Conservation (phyloP, 176 grass and related monocot genomes). For the Microstegium vimineum region DNA sequence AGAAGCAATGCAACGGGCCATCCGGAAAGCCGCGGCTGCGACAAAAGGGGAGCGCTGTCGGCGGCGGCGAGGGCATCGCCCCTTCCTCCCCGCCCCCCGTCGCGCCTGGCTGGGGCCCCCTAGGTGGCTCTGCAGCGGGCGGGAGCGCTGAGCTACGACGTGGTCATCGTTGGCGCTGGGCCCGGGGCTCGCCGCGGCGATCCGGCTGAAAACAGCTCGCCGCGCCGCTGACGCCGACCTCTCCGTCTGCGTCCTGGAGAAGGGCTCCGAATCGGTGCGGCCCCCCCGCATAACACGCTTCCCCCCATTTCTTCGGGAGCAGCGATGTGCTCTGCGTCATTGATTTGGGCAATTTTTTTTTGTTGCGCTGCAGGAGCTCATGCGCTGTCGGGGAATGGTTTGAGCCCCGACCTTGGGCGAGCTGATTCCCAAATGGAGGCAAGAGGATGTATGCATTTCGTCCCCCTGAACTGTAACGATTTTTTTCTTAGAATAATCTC, state of each 20-base stretch:
- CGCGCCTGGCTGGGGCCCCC: no score
- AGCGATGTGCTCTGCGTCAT: background rate
- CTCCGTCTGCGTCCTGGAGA: slow-evolving; percentile 89
- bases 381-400: slow-evolving; percentile 91
- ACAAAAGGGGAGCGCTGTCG: slow-evolving; percentile 2
- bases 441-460: slow-evolving; percentile 64
- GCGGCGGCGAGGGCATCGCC: background rate
- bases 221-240: slow-evolving; percentile 64
- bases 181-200: slow-evolving; percentile 77
- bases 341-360: background rate
- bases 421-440: slow-evolving; percentile 75
- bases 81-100: background rate
- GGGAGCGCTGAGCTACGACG: slow-evolving; percentile 83
- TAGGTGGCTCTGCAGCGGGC: slow-evolving; percentile 39
- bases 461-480: slow-evolving; percentile 1
- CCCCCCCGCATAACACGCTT: background rate
- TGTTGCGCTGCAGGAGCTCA: slow-evolving; percentile 57
- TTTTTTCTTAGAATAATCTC: background rate
- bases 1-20: slow-evolving; percentile 31
- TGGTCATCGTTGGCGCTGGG: slow-evolving; percentile 78
- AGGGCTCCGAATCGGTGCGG: slow-evolving; percentile 82
- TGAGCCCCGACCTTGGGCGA: slow-evolving; percentile 82
- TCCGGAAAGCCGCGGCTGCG: slow-evolving; percentile 22
- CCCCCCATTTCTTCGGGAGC: background rate
- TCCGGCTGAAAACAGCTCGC: slow-evolving; percentile 86